A percentile compares a stretch with the other conserved stretches of the same genome.
phyloP scores from a whole-genome alignment of 192 early-diverging fungal species.

The Entomortierella beljakovae region DNA sequence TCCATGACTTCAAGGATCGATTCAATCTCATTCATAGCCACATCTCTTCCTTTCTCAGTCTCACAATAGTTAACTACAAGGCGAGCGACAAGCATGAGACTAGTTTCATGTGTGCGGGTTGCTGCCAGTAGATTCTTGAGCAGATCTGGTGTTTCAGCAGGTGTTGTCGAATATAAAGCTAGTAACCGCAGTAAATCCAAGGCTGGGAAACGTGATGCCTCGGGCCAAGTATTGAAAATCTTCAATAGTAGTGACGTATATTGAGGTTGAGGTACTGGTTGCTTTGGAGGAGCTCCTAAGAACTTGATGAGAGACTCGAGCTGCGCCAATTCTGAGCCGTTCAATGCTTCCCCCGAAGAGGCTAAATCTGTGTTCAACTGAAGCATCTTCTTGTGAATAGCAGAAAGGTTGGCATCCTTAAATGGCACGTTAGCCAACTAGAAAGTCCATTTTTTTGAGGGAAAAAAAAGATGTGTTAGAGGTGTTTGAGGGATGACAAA shows the following conservation, averaged over 20 bases:
- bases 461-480: slow-evolving; percentile 3
- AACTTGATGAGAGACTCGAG: slow-evolving; percentile 57
- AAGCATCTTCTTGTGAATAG: slow-evolving; percentile 79
- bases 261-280: slow-evolving; percentile 14
- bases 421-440: slow-evolving; percentile 71
- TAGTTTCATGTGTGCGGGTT: slow-evolving; percentile 67
- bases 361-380: slow-evolving; percentile 74
- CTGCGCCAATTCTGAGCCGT: slow-evolving; percentile 20
- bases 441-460: no score
- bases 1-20: slow-evolving; percentile 39
- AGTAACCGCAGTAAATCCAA: slow-evolving; percentile 87
- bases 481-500: neutral
- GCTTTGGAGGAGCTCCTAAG: slow-evolving; percentile 41
- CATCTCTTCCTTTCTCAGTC: slow-evolving; percentile 57
- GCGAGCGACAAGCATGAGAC: slow-evolving; percentile 82
- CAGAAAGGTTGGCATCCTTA: slow-evolving; percentile 73
- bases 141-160: slow-evolving; percentile 59
- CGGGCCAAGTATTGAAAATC: slow-evolving; percentile 77
- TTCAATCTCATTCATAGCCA: slow-evolving; percentile 28
- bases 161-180: slow-evolving; percentile 62
- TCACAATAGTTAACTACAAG: slow-evolving; percentile 80
- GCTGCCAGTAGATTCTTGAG: slow-evolving; percentile 55
- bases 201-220: slow-evolving; percentile 55
- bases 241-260: slow-evolving; percentile 61
- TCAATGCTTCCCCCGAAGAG: slow-evolving; percentile 12